Conservation (phyloP, 805 yeast genomes). For the Candida pseudoglaebosa region DNA sequence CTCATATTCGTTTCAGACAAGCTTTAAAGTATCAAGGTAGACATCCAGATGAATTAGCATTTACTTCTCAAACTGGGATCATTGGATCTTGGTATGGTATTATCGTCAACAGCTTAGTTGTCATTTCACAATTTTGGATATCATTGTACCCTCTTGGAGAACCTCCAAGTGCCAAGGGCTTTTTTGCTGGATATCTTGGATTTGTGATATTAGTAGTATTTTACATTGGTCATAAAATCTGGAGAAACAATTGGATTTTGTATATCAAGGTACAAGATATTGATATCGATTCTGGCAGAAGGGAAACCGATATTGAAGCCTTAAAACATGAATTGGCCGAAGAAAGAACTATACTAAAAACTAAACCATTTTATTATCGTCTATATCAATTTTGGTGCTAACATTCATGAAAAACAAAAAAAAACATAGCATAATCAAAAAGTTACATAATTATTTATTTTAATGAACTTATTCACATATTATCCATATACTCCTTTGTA, state of each 20-base stretch:
- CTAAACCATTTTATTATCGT: slow-evolving; percentile 33
- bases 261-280: slow-evolving; percentile 32
- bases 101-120: slow-evolving; percentile 28
- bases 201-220: slow-evolving; percentile 32
- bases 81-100: slow-evolving; percentile 35
- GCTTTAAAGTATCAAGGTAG: slow-evolving; percentile 33
- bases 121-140: slow-evolving; percentile 42
- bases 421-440: too few relatives aligned
- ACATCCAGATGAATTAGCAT: slow-evolving; percentile 31
- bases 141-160: slow-evolving; percentile 38
- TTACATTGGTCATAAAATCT: slow-evolving; percentile 38
- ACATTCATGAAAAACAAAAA: too few relatives aligned
- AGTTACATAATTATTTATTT: too few relatives aligned
- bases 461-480: too few relatives aligned
- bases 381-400: slow-evolving; percentile 35
- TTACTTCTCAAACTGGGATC: slow-evolving; percentile 34
- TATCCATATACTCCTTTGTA: too few relatives aligned
- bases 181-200: slow-evolving; percentile 36
- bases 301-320: slow-evolving; percentile 39
- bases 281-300: slow-evolving; percentile 40
- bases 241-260: slow-evolving; percentile 35
- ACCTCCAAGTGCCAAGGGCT: slow-evolving; percentile 29
- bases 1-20: slow-evolving; percentile 37
- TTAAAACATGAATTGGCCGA: slow-evolving; percentile 32
- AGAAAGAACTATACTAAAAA: slow-evolving; percentile 24